Base-by-base conservation (phyloP, 2,329 filamentous ascomycete species). In the Biscogniauxia marginata region DNA sequence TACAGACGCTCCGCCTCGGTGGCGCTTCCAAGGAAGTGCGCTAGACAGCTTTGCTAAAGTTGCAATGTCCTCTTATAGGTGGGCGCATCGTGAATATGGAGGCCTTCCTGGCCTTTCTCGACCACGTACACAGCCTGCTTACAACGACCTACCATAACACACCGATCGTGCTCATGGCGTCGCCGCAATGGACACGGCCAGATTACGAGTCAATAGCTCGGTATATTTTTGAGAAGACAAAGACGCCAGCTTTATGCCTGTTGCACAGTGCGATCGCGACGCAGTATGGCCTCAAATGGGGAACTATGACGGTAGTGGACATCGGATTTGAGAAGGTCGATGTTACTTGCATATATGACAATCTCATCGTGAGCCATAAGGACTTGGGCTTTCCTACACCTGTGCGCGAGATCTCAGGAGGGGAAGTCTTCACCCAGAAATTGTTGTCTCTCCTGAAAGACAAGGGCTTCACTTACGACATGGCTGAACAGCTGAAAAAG, bases 181-280 rank as follows among this genome's bases (percentile, higher is more conserved):
- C 96, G 65, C 93, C 95, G 3, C 88, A 87, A 64, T 99, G 95
- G 93, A 92, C 91, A 3, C 85, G 89, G 7, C 87, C 89, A 60
- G 92, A 97, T 73, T 88, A 88, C 70, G 93, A 98, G 74, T 84
- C 84, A 43, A 87, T 99, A 63, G 90, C 93, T 13, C 91, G 95
- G 61, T 99, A 96, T 78, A 85, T 98, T 62, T 99, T 99, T 68
- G 95, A 99, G 75, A 96, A 95, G 75, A 96, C 96, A 70, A 95
- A 93, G 77, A 95, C 91, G 0, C 95, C 95, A 0, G 92, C 91
- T 0, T 89, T 99, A 51, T 93, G 89, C 65, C 82, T 98, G 60
- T 88, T 99, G 77, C 90, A 98, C 74, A 89, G 91, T 65, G 93
- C 91, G 3, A 77, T 96, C 48, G 93, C 95, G 22, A 89, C 91